Percentiles rank a stretch among this genome's conserved stretches.
Conservation (phyloP, 2,329 filamentous ascomycete species). For the Stemphylium vesicarium region DNA sequence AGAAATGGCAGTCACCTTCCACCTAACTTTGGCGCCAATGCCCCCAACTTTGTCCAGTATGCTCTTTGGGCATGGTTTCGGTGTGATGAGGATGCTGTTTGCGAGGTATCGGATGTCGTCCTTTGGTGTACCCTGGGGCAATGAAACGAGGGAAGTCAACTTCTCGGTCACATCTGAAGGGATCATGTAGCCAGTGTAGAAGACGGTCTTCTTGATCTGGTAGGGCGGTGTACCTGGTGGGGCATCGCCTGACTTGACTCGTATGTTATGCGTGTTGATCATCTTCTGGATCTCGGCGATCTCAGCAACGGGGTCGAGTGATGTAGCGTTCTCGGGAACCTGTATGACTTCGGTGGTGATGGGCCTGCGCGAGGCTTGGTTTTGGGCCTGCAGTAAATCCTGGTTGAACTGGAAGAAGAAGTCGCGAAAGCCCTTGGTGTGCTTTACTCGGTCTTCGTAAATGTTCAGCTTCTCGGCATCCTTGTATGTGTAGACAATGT, state of each 20-base stretch:
- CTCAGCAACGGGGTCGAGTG: constrained; percentile 78
- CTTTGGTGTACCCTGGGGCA: constrained; percentile 67
- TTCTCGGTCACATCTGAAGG: constrained; percentile 72
- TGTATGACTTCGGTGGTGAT: constrained; percentile 83
- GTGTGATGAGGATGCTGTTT: constrained; percentile 89
- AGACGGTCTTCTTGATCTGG: constrained; percentile 83
- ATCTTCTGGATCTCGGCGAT: constrained; percentile 85
- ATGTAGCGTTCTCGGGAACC: constrained; percentile 76
- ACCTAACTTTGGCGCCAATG: constrained; percentile 80
- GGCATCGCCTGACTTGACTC: constrained; percentile 56
- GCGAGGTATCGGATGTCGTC: constrained; percentile 80
- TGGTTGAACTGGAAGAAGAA: constrained; percentile 83
- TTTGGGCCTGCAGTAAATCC: constrained; percentile 52
- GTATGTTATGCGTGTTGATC: constrained; percentile 83
- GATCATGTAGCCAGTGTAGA: constrained; percentile 93
- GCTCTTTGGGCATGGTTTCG: constrained; percentile 72
- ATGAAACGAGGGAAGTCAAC: constrained; percentile 71
- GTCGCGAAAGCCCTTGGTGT: constrained; percentile 81
- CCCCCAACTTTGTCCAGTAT: constrained; percentile 86
- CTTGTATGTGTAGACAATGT: constrained; percentile 84
- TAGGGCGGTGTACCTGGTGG: constrained; percentile 59
- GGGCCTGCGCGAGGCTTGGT: constrained; percentile 63
- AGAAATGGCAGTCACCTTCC: constrained; percentile 80
- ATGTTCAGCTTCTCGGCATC: constrained; percentile 79
- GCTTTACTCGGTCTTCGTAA: constrained; percentile 68